Conservation (phyloP, 306 rosid genomes). For the Gastrolobium bilobum region DNA sequence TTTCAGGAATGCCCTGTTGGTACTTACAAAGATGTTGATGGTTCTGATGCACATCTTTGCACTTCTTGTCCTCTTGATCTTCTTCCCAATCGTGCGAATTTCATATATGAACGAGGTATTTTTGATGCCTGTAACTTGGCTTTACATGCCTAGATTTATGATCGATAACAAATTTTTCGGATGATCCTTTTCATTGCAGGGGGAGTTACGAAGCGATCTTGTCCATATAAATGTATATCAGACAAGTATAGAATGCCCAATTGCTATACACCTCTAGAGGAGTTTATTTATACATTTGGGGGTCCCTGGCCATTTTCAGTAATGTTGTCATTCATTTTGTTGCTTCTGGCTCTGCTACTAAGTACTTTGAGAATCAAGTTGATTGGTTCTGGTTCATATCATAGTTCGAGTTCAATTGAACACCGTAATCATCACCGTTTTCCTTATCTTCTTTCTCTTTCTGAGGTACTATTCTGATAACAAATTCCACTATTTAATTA, state of each 20-base stretch:
- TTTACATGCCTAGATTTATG: conserved; percentile 41
- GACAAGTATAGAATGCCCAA: conserved; percentile 96
- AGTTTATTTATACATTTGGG: conserved; percentile 91
- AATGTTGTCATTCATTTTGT: conserved; percentile 75
- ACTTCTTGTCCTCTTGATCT: conserved; percentile 88
- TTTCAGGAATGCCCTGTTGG: conserved; percentile 96
- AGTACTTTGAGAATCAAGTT: conserved; percentile 81
- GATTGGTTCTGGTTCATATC: conserved; percentile 79
- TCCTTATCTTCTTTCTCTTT: conserved; percentile 92
- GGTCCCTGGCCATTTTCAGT: conserved; percentile 90
- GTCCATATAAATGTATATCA: conserved; percentile 91
- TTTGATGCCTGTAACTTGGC: conserved; percentile 38
- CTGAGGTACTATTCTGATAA: conserved; percentile 72
- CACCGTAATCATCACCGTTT: conserved; percentile 72
- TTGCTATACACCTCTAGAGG: conserved; percentile 96
- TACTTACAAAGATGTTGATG: conserved; percentile 86
- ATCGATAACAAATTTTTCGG: conserved; percentile 34
- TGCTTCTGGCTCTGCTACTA: conserved; percentile 74
- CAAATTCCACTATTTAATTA: conserved; percentile 38
- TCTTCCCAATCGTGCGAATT: conserved; percentile 92
- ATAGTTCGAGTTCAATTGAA: conserved; percentile 74
- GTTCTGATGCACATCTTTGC: conserved; percentile 86
- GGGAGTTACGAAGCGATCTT: conserved; percentile 72
- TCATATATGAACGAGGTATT: conserved; percentile 89
- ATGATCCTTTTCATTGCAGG: conserved; percentile 66